Evolutionary conservation across 176 grass and related monocot genomes (phyloP).

Genomic region (Puccinellia tenuiflora): DNA sequence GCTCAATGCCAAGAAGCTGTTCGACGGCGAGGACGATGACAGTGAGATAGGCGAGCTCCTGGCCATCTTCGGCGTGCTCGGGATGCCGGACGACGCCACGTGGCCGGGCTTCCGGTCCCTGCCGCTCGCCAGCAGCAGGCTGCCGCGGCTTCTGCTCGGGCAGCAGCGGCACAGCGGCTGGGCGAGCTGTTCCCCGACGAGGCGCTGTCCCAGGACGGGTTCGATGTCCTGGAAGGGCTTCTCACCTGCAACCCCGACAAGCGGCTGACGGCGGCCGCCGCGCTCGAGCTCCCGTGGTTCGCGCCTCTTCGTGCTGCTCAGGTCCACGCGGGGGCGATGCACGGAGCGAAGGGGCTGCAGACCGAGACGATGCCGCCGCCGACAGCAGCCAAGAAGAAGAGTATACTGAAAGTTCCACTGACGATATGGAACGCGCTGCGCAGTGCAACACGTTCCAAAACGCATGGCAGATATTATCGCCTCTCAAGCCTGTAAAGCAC

Average conservation of each 20-base stretch:
- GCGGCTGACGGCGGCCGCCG: neutral
- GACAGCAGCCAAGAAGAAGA: neutral
- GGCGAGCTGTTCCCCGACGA: neutral
- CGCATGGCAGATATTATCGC: neutral
- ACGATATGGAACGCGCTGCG: neutral
- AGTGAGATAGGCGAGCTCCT: neutral
- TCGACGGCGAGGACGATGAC: neutral
- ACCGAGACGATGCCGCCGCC: no score
- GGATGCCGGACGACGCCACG: neutral
- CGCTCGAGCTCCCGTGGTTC: neutral
- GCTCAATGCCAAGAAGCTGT: neutral
- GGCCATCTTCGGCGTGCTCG: neutral
- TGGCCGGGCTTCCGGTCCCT: neutral
- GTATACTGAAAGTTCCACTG: neutral
- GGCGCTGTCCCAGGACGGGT: neutral
- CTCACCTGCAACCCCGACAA: neutral
- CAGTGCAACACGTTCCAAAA: neutral
- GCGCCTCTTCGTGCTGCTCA: neutral
- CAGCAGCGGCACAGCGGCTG: neutral
- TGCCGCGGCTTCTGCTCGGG: neutral
- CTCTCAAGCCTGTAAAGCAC: neutral
- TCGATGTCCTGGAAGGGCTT: neutral
- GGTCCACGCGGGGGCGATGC: neutral
- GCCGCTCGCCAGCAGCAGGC: neutral
- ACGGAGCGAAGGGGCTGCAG: neutral